Base-by-base conservation (phyloP, 1,284 basidiomycete species). In the Boletus semigastroideus region DNA sequence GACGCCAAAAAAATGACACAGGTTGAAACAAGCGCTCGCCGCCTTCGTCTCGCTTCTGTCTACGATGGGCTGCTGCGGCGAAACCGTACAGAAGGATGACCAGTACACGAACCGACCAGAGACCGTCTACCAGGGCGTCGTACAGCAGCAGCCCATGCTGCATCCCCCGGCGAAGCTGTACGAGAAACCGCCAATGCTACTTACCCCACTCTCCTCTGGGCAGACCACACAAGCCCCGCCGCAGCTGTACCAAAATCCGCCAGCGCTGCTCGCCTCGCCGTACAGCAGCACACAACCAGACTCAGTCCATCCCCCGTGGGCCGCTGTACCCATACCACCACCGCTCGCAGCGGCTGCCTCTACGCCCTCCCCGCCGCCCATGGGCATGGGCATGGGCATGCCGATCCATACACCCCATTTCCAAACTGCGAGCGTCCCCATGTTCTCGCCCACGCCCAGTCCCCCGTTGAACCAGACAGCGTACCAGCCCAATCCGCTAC, bases 51-150 rank as follows among this genome's bases (percentile, higher is more conserved):
- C 8, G 34, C 34, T 36, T 14, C 16, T 31, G 30, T 19, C n/a
- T 20, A 67, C 57, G 52, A 83, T 84, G 82, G 72, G 78, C 50
- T 86, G 84, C 63, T 86, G 84, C 63, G 83, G 83, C 11, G 72
- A 77, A 44, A 58, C 70, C 1, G 48, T 66, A 31, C 70, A 59
- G 27, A 64, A 62, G 47, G 57, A 72, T 38, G 70, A 66, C 37
- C 69, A 72, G 42, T 61, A 65, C 34, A 61, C 65, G 30, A 77
- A 74, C 61, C 55, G 66, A 6, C 51, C 58, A 1, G 52, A 56
- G n/a, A 61, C 65, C 2, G 55, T 48, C 48, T 40, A 55, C 50
- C 54, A 44, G 1, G 61, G 57, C 31, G 20, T 71, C 33, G 61
- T 84, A n/a, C 75, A 61, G 28, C 77, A 79, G 33, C 86, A 88